Base-by-base conservation (phyloP, 371 early-diverging fungal genomes). In the Syncephalastrum racemosum region DNA sequence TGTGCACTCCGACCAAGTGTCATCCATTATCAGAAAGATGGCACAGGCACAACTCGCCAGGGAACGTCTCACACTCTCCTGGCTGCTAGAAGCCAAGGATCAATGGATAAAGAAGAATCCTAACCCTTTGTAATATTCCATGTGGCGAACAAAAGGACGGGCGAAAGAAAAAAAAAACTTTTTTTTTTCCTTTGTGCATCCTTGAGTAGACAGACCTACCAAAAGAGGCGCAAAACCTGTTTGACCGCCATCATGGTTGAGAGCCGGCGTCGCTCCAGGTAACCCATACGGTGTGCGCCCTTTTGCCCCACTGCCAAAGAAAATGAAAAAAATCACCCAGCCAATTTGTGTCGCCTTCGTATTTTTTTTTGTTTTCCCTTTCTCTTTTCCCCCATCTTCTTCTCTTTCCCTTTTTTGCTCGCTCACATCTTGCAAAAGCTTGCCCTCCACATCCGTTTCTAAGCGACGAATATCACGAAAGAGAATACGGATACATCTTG, bases 1-100 rank as follows among this genome's bases (percentile, higher is more conserved):
- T 10, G 53, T 64, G 1, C 79, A 73, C 43, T 59, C 75, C 31
- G 49, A 54, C 18, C 45, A 66, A 25, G 54, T 75, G 58, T 58
- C 60, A 4, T 52, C 49, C n/a, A 24, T 55, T 3, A 53, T 73
- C 0, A 22, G 48, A 40, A 25, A 14, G 25, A 50, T 59, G 4
- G 65, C 60, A 2, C 46, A 41, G 13, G 13, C 41, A 18, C 54
- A 66, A 19, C 36, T 71, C 5, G 36, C 16, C n/a, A 43, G 58
- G 36, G 76, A 71, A 46, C 50, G 50, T 40, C 22, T 56, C 13
- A 62, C 55, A 20, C 39, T 66, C 6, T 18, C 20, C 12, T 66
- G 66, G 61, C 43, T 66, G 18, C 16, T 31, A 22, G 54, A 66
- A 44, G 36, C 53, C 4, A 44, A 25, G 20, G 25, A 18, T 23